Percentiles rank a stretch among this genome's conserved stretches.
These are phyloP conservation scores for Geotrichum carabidarum DNA, from an alignment of 1,139 yeast genomes.

Conservation along the genomic window DNA sequence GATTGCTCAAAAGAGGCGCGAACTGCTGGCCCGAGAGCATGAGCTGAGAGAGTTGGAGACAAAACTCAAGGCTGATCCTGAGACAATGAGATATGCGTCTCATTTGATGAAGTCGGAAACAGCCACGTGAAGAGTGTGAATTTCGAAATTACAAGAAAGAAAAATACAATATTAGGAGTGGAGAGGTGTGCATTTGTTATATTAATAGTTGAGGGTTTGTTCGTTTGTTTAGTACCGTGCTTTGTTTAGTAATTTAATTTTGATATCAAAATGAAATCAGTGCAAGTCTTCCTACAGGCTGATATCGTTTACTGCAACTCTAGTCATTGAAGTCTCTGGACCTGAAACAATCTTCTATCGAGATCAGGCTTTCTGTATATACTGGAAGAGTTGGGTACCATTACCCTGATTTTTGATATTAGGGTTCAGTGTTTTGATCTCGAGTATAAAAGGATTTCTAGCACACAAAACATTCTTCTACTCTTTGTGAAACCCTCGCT, in stretches of 20 bases:
- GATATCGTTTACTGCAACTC: too few relatives aligned
- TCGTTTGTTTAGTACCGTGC: background rate
- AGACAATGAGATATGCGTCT: constrained; percentile 41
- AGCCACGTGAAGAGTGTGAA: background rate
- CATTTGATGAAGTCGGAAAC: constrained; percentile 50
- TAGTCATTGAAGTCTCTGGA: too few relatives aligned
- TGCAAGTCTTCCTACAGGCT: too few relatives aligned
- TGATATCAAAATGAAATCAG: background rate
- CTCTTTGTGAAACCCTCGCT: too few relatives aligned
- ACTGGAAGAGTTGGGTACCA: too few relatives aligned
- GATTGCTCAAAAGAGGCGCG: constrained; percentile 76
- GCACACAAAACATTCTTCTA: too few relatives aligned
- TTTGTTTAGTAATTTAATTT: background rate
- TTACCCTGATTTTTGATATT: too few relatives aligned
- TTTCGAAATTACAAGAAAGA: background rate
- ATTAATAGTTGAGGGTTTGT: background rate
- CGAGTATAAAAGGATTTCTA: too few relatives aligned
- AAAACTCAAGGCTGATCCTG: constrained; percentile 41
- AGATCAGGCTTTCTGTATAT: too few relatives aligned
- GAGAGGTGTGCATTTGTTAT: background rate
- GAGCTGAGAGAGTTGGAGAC: constrained; percentile 80
- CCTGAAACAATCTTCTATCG: too few relatives aligned
- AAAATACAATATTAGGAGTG: background rate
- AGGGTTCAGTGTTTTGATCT: too few relatives aligned
- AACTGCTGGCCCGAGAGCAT: constrained; percentile 79